Conservation (phyloP, 805 yeast genomes). For the Ogataea paraovalis region DNA sequence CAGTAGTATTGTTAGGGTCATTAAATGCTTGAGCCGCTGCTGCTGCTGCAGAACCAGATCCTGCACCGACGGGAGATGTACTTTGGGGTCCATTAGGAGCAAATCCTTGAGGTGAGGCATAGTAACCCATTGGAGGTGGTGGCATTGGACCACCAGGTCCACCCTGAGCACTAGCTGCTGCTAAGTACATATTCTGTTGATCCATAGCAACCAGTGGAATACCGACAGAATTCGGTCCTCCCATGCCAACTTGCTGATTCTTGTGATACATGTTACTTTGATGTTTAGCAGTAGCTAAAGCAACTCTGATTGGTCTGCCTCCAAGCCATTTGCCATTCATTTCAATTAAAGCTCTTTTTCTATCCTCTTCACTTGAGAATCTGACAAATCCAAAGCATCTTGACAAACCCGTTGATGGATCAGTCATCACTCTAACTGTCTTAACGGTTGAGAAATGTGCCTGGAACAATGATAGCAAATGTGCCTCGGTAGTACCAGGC, state of each 20-base stretch:
- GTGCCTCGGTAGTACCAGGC: conserved; percentile 78
- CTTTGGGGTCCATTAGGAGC: conserved; percentile 13
- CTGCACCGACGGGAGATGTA: conserved; percentile 7
- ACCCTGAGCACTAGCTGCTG: conserved; percentile 14
- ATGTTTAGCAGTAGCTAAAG: conserved; percentile 72
- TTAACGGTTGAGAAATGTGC: conserved; percentile 61
- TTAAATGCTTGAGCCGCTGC: conserved; percentile 24
- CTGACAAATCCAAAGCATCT: conserved; percentile 81
- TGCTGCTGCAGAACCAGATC: conserved; percentile 5
- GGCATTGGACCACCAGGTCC: conserved; percentile 16
- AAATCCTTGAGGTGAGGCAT: conserved; percentile 17
- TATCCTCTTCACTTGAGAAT: conserved; percentile 64
- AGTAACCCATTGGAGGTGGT: conserved; percentile 25
- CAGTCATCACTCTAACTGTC: conserved; percentile 83
- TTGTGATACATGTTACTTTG: conserved; percentile 23
- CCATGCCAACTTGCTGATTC: conserved; percentile 11
- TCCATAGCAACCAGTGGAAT: conserved; percentile 21
- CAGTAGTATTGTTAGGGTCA: conserved; percentile 75
- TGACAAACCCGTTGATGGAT: conserved; percentile 72
- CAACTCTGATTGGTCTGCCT: conserved; percentile 72
- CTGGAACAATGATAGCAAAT: conserved; percentile 67
- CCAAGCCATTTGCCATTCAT: conserved; percentile 82
- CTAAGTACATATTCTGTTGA: conserved; percentile 21
- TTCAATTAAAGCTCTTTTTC: conserved; percentile 62
- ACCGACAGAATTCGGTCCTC: conserved; percentile 13